phyloP scores from a whole-genome alignment of 2,329 filamentous ascomycete species.

The Diaporthe humulicola region DNA sequence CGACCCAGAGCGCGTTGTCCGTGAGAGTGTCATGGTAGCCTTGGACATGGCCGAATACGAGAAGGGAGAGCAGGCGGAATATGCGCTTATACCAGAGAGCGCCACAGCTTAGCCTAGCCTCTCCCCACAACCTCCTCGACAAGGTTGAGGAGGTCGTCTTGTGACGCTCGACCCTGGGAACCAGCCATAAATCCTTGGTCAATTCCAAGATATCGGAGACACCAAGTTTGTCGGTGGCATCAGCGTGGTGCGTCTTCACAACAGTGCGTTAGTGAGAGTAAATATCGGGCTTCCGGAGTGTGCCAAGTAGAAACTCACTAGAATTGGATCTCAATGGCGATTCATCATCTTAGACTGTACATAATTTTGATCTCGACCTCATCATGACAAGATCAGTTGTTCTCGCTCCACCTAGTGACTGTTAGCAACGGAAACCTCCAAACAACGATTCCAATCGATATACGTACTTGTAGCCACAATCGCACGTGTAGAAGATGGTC shows the following conservation, averaged over 20 bases:
- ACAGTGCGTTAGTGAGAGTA: background rate
- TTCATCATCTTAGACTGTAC: conserved; percentile 2
- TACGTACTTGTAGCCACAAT: conserved; percentile 85
- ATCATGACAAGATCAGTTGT: conserved; percentile 61
- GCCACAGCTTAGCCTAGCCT: conserved; percentile 51
- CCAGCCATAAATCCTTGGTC: conserved; percentile 7
- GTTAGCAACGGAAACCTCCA: conserved; percentile 45
- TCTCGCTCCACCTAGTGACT: conserved; percentile 64
- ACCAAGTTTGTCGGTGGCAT: background rate
- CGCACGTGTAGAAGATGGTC: conserved; percentile 90
- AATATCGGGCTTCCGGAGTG: background rate
- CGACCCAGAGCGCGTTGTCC: conserved; percentile 92
- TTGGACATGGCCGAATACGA: conserved; percentile 99
- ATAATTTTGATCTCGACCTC: background rate
- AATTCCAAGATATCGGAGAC: background rate
- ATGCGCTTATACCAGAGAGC: conserved; percentile 86
- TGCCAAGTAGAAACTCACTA: background rate
- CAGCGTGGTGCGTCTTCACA: background rate
- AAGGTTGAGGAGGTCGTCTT: background rate
- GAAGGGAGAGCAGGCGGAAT: conserved; percentile 88
- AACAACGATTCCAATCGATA: conserved; percentile 18
- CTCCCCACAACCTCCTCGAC: background rate
- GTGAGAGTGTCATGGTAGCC: conserved; percentile 94
- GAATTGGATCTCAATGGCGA: conserved; percentile 3
- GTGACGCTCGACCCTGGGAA: conserved; percentile 13